Percentiles rank a stretch among this genome's conserved stretches.
Evolutionary conservation across 192 early-diverging fungal genomes (phyloP).

Genomic region (Coemansia sp.): DNA sequence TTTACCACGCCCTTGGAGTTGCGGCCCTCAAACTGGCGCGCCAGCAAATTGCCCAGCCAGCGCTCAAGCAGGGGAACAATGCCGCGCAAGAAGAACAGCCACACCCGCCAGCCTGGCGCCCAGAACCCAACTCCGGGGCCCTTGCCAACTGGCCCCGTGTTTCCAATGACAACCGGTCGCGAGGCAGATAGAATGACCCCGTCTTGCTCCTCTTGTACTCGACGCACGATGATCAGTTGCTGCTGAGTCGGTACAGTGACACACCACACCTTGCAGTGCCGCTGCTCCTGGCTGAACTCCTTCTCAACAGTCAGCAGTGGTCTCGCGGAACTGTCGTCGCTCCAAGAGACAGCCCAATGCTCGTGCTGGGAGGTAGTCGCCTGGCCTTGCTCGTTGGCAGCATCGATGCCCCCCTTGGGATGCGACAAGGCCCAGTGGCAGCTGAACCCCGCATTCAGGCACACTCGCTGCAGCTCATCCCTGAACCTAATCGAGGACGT

Average conservation of each 20-base stretch:
- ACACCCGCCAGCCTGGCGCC: conserved; percentile 99
- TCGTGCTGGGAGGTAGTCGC: background rate
- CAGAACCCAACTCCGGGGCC: conserved; percentile 98
- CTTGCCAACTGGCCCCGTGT: conserved; percentile 93
- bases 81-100: conserved; percentile 99
- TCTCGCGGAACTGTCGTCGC: conserved; percentile 9
- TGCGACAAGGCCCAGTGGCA: conserved; percentile 14
- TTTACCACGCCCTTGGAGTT: conserved; percentile 96
- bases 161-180: conserved; percentile 48
- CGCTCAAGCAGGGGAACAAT: conserved; percentile 96
- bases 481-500: conserved; percentile 5
- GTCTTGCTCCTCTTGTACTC: conserved; percentile 11
- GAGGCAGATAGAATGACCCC: conserved; percentile 11
- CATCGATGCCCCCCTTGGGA: background rate
- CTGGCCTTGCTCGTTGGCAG: background rate
- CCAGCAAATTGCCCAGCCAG: conserved; percentile 97
- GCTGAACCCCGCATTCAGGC: conserved; percentile 26
- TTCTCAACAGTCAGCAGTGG: conserved; percentile 11
- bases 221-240: conserved; percentile 36
- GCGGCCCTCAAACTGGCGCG: conserved; percentile 98
- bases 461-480: conserved; percentile 30
- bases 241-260: conserved; percentile 39
- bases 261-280: conserved; percentile 32
- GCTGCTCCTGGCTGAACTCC: conserved; percentile 12
- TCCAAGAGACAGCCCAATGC: conserved; percentile 14